Evolutionary conservation across 2,329 filamentous ascomycete species (phyloP).

Genomic region (Ophiosphaerella korrae): DNA sequence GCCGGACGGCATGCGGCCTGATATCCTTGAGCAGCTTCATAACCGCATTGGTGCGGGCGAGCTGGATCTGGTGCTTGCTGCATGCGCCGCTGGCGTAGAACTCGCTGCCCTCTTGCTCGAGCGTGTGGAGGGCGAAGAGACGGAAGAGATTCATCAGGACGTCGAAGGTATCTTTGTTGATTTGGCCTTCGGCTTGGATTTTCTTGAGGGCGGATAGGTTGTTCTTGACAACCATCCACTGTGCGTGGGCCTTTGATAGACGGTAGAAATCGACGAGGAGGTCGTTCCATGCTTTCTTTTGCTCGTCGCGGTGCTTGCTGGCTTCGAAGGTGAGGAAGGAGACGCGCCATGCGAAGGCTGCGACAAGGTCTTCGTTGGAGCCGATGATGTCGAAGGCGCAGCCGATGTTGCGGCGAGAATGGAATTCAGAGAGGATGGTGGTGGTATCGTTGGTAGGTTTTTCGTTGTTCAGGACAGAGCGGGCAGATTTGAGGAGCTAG

Average conservation of each 20-base stretch:
- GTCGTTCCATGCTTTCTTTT: conserved; percentile 77
- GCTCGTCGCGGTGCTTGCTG: conserved; percentile 72
- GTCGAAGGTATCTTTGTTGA: conserved; percentile 62
- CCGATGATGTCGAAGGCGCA: conserved; percentile 77
- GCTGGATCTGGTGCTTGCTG: conserved; percentile 73
- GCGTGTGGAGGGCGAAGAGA: conserved; percentile 67
- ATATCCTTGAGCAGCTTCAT: conserved; percentile 74
- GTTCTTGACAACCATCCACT: conserved; percentile 79
- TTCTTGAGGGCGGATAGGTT: conserved; percentile 73
- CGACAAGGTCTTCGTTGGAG: conserved; percentile 71
- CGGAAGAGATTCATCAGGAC: conserved; percentile 71
- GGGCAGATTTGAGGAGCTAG: conserved; percentile 73
- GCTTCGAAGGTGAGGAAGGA: conserved; percentile 77
- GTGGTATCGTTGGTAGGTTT: conserved; percentile 71
- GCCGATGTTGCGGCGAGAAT: conserved; percentile 69
- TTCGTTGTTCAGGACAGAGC: conserved; percentile 69
- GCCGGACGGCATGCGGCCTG: conserved; percentile 71
- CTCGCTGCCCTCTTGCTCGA: conserved; percentile 71
- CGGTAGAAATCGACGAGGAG: conserved; percentile 80
- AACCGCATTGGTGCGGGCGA: conserved; percentile 69
- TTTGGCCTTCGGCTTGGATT: conserved; percentile 55
- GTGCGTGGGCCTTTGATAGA: conserved; percentile 73
- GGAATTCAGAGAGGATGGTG: conserved; percentile 68
- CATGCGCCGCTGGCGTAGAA: conserved; percentile 74
- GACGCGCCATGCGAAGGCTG: conserved; percentile 76